phyloP scores from a whole-genome alignment of 805 yeast genomes.

The Candida mattraensis region DNA sequence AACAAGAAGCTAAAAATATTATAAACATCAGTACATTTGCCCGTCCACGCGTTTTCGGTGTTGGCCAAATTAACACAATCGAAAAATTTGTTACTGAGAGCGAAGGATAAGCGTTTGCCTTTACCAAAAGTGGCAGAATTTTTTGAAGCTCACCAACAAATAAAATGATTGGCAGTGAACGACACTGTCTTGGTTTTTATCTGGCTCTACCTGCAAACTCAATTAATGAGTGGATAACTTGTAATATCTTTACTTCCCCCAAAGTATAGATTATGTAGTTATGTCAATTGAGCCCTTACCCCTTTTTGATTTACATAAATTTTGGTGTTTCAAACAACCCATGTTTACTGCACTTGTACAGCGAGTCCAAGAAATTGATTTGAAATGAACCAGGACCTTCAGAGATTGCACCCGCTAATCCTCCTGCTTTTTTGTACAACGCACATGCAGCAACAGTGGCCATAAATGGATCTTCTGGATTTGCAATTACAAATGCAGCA shows the following conservation, averaged over 20 bases:
- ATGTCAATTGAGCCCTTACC: slow-evolving; percentile 4
- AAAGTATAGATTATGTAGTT: background rate
- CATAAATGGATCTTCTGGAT: slow-evolving; percentile 38
- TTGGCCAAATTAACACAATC: too few species aligned
- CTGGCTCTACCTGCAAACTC: too few species aligned
- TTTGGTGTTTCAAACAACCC: slow-evolving; percentile 1
- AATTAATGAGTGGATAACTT: background rate
- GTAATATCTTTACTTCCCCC: slow-evolving; percentile 1
- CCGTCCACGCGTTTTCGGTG: slow-evolving; percentile 4
- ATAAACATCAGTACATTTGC: slow-evolving; percentile 2
- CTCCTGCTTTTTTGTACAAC: slow-evolving; percentile 63
- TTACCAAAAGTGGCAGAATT: background rate
- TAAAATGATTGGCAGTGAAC: too few species aligned
- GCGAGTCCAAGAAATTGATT: slow-evolving; percentile 45
- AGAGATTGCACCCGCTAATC: slow-evolving; percentile 42
- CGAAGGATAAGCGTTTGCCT: too few species aligned
- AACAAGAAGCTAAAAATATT: slow-evolving; percentile 1
- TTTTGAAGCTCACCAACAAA: background rate
- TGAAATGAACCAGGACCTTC: slow-evolving; percentile 59
- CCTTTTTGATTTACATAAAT: slow-evolving; percentile 4
- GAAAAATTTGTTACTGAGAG: too few species aligned
- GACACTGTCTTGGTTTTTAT: too few species aligned
- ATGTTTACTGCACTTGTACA: slow-evolving; percentile 18
- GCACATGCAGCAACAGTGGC: slow-evolving; percentile 57
- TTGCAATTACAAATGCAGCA: slow-evolving; percentile 54